Base-by-base conservation (phyloP, 2,329 filamentous ascomycete species). In the Diaporthe sp. region DNA sequence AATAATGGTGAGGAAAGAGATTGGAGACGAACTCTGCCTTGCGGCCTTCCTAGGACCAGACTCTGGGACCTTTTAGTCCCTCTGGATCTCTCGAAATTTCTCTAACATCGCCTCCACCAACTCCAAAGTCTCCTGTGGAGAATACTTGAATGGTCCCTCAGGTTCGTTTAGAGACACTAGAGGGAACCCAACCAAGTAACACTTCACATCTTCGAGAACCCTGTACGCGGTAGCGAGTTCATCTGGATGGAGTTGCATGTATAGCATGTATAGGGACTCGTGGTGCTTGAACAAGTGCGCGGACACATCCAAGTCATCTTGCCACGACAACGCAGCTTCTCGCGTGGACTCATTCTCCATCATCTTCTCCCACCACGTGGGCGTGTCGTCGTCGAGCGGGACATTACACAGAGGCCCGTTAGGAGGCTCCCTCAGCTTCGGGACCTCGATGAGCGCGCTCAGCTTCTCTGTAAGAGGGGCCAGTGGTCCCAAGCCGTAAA, bases 201-300 rank as follows among this genome's bases (percentile, higher is more conserved):
- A 61, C 13, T 19, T 12, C 34, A 12, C n/a, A 39, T 61, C 58
- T 2, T 61, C 13, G 1, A 28, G 1, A 5, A 15, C 0, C 15
- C 4, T 3, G 2, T 28, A 0, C n/a, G 37, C 15, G 19, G n/a
- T 4, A 13, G 8, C 2, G n/a, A 42, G 5, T 0, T 17, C 3
- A 15, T 61, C 22, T 19, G 7, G 13, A 28, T 42, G 12, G 6
- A 2, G 3, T 5, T 9, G 3, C 37, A 61, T 13, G 13, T 28
- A 28, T 6, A 17, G 5, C 7, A 61, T 13, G 28, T 61, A 61
- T 13, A 2, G 3, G 3, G 19, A 13, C n/a, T 13, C 42, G n/a
- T 61, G 31, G 2, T 8, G 3, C 3, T 60, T 10, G 28, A 60
- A 39, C 15, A 13, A 6, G 17, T 39, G 9, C 17, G 39, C 1